A percentile compares a stretch with the other conserved stretches of the same genome.
Evolutionary conservation across 495 filamentous ascomycete species (phyloP).

Genomic region (Podospora comata): DNA sequence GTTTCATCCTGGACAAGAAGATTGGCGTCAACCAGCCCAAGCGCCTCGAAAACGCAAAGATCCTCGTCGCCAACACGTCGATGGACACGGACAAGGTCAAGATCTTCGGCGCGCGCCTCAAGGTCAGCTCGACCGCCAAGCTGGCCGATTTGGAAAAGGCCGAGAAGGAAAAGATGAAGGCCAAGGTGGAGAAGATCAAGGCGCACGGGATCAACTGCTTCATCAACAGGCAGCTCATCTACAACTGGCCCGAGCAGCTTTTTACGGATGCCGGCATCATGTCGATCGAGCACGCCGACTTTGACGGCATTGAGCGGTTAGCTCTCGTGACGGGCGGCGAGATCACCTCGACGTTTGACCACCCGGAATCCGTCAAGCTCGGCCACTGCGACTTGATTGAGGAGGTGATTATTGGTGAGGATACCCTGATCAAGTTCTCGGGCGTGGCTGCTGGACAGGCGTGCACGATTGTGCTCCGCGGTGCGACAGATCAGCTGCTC

Average conservation of each 20-base stretch:
- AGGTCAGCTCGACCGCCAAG: slow-evolving; percentile 92
- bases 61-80: slow-evolving; percentile 92
- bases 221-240: slow-evolving; percentile 97
- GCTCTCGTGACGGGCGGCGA: slow-evolving; percentile 95
- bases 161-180: slow-evolving; percentile 98
- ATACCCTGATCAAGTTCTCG: slow-evolving; percentile 94
- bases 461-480: slow-evolving; percentile 94
- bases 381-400: slow-evolving; percentile 94
- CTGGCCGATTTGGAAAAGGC: slow-evolving; percentile 95
- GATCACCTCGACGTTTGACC: slow-evolving; percentile 96
- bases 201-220: slow-evolving; percentile 99
- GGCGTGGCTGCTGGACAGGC: slow-evolving; percentile 91
- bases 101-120: slow-evolving; percentile 95
- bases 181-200: slow-evolving; percentile 98
- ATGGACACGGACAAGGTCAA: slow-evolving; percentile 99
- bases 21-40: slow-evolving; percentile 99
- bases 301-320: slow-evolving; percentile 93
- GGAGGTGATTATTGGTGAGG: slow-evolving; percentile 96
- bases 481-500: slow-evolving; percentile 92
- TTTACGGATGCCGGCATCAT: slow-evolving; percentile 97
- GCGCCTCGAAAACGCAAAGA: slow-evolving; percentile 95
- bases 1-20: slow-evolving; percentile 98
- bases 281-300: slow-evolving; percentile 98
- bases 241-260: slow-evolving; percentile 99
- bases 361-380: slow-evolving; percentile 94